Evolutionary conservation across 2,329 filamentous ascomycete genomes (phyloP).

Genomic region (Parastagonospora nodorum): DNA sequence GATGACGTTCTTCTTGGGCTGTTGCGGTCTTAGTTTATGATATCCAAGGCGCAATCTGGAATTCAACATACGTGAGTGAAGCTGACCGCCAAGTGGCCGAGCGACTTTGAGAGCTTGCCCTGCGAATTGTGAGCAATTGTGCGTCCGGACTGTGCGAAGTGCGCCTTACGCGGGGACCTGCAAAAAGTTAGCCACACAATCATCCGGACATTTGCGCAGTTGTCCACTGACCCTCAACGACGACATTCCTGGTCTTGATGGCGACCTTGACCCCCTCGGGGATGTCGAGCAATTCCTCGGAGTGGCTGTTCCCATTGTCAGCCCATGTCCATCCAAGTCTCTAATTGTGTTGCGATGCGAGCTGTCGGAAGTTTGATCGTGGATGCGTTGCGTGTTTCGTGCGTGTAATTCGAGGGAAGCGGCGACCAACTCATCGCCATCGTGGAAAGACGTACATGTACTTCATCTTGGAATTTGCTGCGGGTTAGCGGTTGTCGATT

Average conservation of each 20-base stretch:
- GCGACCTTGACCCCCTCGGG: constrained; percentile 96
- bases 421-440: constrained; percentile 14
- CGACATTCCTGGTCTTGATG: constrained; percentile 97
- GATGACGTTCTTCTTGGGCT: constrained; percentile 81
- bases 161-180: constrained; percentile 40
- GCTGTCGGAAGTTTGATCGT: constrained; percentile 10
- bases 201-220: constrained; percentile 6
- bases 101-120: constrained; percentile 97
- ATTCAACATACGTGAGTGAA: constrained; percentile 68
- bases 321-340: constrained; percentile 23
- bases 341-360: constrained; percentile 17
- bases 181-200: constrained; percentile 20
- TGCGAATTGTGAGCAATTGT: constrained; percentile 33
- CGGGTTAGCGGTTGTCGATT: constrained; percentile 41
- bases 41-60: constrained; percentile 1
- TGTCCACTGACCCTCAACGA: constrained; percentile 86
- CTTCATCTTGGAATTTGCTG: constrained; percentile 78
- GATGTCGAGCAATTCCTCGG: constrained; percentile 91
- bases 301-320: constrained; percentile 64
- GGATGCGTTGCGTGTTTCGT: constrained; percentile 16
- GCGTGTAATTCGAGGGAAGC: constrained; percentile 13
- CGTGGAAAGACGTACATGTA: constrained; percentile 68
- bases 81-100: constrained; percentile 94
- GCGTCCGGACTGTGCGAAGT: constrained; percentile 8
- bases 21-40: constrained; percentile 21